Evolutionary conservation across 768 basidiomycete genomes (phyloP).

Genomic region (Lentinula boryana): DNA sequence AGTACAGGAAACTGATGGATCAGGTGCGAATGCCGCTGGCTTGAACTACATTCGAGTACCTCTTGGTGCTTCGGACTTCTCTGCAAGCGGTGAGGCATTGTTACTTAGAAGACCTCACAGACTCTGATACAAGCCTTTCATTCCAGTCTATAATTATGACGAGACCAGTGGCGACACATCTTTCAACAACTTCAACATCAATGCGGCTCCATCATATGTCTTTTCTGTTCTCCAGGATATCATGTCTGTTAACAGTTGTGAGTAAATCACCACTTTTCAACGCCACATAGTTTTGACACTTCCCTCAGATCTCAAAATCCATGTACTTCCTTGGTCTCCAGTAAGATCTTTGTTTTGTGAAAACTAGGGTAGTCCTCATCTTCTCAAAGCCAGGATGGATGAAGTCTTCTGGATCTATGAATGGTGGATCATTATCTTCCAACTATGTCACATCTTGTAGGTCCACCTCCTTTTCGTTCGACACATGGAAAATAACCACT

Average conservation of each 20-base stretch:
- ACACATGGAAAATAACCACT: not conserved
- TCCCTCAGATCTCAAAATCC: conserved; percentile 33
- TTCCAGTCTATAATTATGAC: conserved; percentile 57
- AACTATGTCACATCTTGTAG: conserved; percentile 43
- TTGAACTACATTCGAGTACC: conserved; percentile 65
- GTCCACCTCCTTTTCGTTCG: conserved; percentile 14
- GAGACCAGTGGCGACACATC: conserved; percentile 57
- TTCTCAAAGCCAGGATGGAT: conserved; percentile 65
- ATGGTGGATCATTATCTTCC: conserved; percentile 54
- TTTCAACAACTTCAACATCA: conserved; percentile 51
- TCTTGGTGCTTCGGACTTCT: conserved; percentile 73
- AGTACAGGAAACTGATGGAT: not conserved
- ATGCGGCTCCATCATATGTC: conserved; percentile 52
- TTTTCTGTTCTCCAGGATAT: conserved; percentile 65
- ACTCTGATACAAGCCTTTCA: not conserved
- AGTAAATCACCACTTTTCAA: not conserved
- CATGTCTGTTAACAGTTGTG: conserved; percentile 41
- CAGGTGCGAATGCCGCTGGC: conserved; percentile 48
- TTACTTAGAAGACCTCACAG: not conserved
- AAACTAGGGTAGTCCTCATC: not conserved
- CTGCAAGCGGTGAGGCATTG: conserved; percentile 38
- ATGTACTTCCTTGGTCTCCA: conserved; percentile 71
- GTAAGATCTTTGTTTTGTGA: conserved; percentile 29
- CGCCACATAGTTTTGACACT: not conserved
- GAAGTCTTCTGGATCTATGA: conserved; percentile 63